Evolutionary conservation across 148 eudicot genomes (phyloP).

Genomic region (Silene conica): DNA sequence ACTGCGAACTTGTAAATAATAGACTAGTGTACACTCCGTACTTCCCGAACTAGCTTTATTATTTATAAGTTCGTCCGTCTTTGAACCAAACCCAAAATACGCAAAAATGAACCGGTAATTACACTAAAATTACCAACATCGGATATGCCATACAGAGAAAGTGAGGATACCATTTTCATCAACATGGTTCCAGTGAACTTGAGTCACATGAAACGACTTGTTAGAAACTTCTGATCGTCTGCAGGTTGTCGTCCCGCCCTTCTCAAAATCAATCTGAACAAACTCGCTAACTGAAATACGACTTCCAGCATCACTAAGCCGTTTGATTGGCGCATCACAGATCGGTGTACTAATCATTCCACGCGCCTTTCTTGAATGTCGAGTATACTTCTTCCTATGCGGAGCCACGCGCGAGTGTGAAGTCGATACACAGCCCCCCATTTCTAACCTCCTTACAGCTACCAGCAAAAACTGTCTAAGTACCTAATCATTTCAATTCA

Average conservation of each 20-base stretch:
- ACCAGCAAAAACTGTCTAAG: slow-evolving; percentile 3
- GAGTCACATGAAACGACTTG: slow-evolving; percentile 36
- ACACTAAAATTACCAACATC: no score
- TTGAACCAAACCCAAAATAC: no score
- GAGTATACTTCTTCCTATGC: slow-evolving; percentile 34
- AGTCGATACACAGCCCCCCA: slow-evolving; percentile 72
- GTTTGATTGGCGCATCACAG: slow-evolving; percentile 41
- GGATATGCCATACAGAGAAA: no score
- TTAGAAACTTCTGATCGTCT: slow-evolving; percentile 47
- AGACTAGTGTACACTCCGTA: no score
- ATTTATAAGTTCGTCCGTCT: no score
- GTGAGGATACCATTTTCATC: slow-evolving; percentile 44
- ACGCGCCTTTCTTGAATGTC: slow-evolving; percentile 30
- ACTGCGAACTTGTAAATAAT: no score
- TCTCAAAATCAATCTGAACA: slow-evolving; percentile 38
- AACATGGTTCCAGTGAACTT: slow-evolving; percentile 23
- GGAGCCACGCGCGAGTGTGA: slow-evolving; percentile 31
- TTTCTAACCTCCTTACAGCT: slow-evolving; percentile 10
- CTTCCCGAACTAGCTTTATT: no score
- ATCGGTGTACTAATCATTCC: slow-evolving; percentile 38
- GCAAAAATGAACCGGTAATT: no score
- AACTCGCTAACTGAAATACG: slow-evolving; percentile 39
- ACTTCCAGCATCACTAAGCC: slow-evolving; percentile 34
- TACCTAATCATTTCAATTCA: neutral
- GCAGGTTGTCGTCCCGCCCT: slow-evolving; percentile 36